A percentile compares a stretch with the other conserved stretches of the same genome.
phyloP scores from a whole-genome alignment of 148 eudicot genomes.

The Camellia lanceoleosa region DNA sequence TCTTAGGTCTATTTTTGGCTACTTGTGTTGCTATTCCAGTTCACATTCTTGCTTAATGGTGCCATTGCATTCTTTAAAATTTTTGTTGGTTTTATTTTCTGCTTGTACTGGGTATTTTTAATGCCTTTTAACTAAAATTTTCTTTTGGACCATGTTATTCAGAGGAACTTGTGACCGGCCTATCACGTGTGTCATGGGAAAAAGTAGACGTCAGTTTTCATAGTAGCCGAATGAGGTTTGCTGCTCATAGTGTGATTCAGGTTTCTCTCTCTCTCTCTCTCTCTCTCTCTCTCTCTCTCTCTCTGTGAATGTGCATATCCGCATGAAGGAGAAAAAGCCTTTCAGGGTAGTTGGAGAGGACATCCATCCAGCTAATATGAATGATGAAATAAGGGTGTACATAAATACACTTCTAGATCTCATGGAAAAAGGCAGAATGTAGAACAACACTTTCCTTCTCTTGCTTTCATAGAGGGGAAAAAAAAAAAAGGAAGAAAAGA shows the following conservation, averaged over 20 bases:
- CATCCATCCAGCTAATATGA: neutral
- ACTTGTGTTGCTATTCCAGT: constrained; percentile 2
- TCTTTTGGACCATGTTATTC: constrained; percentile 24
- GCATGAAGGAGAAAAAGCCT: neutral
- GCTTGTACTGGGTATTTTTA: neutral
- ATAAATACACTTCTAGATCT: neutral
- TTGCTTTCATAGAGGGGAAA: too few species aligned
- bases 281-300: neutral
- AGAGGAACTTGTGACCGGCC: constrained; percentile 83
- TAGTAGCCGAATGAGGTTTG: constrained; percentile 58
- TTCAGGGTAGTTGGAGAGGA: neutral
- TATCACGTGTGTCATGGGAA: constrained; percentile 94
- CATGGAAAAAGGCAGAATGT: neutral
- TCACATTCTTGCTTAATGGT: constrained; percentile 6
- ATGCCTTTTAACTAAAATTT: neutral
- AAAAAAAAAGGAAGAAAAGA: too few species aligned
- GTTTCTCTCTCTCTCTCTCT: constrained; percentile 33
- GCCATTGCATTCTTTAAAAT: neutral
- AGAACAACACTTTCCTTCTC: neutral
- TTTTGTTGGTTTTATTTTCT: constrained; percentile 18
- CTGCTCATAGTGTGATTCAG: constrained; percentile 96
- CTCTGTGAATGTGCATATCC: neutral
- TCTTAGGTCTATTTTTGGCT: neutral
- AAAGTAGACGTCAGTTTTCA: constrained; percentile 98
- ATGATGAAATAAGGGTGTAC: neutral